A percentile compares a stretch with the other conserved stretches of the same genome.
phyloP scores from a whole-genome alignment of 2,329 filamentous ascomycete genomes.

The Xylariaceae sp. region DNA sequence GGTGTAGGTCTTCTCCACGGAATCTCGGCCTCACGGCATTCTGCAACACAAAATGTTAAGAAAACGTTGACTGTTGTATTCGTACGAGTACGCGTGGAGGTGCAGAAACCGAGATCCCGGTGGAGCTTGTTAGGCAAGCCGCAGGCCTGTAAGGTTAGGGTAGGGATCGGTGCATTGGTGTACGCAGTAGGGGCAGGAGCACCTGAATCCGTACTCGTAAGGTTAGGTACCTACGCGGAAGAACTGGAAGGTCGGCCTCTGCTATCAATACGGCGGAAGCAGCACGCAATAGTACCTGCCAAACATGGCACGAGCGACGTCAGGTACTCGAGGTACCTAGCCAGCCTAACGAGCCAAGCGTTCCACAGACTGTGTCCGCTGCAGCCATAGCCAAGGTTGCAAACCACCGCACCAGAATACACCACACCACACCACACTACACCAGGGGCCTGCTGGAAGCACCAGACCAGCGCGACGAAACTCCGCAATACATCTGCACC shows the following conservation, averaged over 20 bases:
- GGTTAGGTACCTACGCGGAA: too few species aligned
- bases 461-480: too few species aligned
- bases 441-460: too few species aligned
- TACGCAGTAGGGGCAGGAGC: too few species aligned
- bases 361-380: background rate
- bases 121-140: background rate
- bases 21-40: background rate
- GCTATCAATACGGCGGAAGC: background rate
- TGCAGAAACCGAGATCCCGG: background rate
- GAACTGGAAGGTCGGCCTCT: background rate
- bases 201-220: too few species aligned
- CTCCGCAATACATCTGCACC: too few species aligned
- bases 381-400: too few species aligned
- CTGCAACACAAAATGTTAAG: background rate
- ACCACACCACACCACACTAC: too few species aligned
- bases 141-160: too few species aligned
- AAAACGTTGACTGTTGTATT: background rate
- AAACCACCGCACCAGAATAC: too few species aligned
- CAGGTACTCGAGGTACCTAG: too few species aligned
- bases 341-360: background rate
- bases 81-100: background rate
- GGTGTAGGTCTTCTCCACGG: background rate
- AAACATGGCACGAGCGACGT: background rate
- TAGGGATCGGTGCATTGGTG: too few species aligned
- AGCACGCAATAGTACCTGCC: background rate